Conservation (phyloP, 1,284 basidiomycete genomes). For the Xerocomus minutiporus region DNA sequence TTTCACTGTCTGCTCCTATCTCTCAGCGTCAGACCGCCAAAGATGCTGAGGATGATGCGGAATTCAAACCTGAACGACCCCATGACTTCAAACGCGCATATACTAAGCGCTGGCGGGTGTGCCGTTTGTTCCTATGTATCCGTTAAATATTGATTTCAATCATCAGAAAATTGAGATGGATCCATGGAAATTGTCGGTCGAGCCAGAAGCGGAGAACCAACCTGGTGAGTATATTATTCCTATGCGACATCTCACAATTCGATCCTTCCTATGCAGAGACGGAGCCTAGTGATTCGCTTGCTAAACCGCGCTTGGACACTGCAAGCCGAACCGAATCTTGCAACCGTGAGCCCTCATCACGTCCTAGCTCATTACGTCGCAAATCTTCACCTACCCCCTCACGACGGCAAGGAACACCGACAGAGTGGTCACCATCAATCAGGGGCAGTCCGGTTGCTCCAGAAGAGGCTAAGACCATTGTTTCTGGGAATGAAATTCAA, state of each 20-base stretch:
- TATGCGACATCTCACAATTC: background rate
- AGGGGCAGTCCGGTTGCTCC: slow-evolving; percentile 16
- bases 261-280: slow-evolving; percentile 5
- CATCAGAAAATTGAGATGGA: slow-evolving; percentile 13
- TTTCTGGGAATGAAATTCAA: slow-evolving; percentile 1
- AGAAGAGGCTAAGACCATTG: background rate
- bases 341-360: background rate
- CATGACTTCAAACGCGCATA: slow-evolving; percentile 17
- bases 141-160: slow-evolving; percentile 1
- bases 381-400: slow-evolving; percentile 7
- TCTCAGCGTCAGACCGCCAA: slow-evolving; percentile 3
- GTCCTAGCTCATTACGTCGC: background rate
- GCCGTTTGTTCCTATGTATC: background rate
- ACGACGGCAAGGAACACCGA: slow-evolving; percentile 22
- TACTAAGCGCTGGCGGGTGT: slow-evolving; percentile 28
- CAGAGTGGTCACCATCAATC: slow-evolving; percentile 28
- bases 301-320: background rate
- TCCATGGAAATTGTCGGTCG: slow-evolving; percentile 14
- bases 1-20: background rate
- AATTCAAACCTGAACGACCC: slow-evolving; percentile 8
- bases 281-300: background rate
- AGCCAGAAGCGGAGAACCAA: slow-evolving; percentile 7
- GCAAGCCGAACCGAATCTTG: background rate
- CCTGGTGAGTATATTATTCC: slow-evolving; percentile 11
- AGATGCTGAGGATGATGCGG: background rate